phyloP scores from a whole-genome alignment of 768 basidiomycete genomes.

The Mycena epipterygia region DNA sequence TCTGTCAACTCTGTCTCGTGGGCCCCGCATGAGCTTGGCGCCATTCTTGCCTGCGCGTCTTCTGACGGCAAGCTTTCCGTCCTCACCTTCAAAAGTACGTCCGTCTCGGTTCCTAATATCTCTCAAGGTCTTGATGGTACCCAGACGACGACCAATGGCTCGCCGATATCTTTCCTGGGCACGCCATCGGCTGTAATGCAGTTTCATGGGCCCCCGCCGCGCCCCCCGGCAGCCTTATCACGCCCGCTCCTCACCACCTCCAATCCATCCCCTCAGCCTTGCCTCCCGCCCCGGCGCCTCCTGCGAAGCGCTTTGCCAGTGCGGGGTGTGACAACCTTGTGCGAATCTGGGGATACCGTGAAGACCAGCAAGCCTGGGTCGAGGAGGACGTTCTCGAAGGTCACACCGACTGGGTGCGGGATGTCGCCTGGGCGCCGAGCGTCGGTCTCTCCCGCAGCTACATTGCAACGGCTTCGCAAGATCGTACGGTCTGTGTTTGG shows the following conservation, averaged over 20 bases:
- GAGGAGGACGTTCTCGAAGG: constrained; percentile 93
- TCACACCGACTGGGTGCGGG: constrained; percentile 97
- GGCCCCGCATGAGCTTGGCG: constrained; percentile 99
- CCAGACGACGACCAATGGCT: constrained; percentile 97
- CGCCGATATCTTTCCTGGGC: constrained; percentile 94
- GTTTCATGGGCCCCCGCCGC: constrained; percentile 98
- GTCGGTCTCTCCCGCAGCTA: constrained; percentile 95
- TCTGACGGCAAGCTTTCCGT: constrained; percentile 98
- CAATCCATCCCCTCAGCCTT: constrained; percentile 62
- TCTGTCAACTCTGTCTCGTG: constrained; percentile 98
- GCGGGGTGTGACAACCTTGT: constrained; percentile 98
- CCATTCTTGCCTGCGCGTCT: constrained; percentile 96
- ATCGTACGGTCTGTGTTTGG: constrained; percentile 93
- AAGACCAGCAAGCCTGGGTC: constrained; percentile 89
- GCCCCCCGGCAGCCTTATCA: constrained; percentile 87
- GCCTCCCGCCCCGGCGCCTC: constrained; percentile 55
- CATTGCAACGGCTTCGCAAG: constrained; percentile 96
- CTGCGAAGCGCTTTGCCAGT: constrained; percentile 93
- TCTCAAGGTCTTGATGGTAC: background rate
- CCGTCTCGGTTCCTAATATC: background rate
- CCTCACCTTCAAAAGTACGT: constrained; percentile 93
- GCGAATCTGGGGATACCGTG: constrained; percentile 92
- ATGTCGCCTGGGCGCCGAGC: constrained; percentile 99
- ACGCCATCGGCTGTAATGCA: constrained; percentile 96
- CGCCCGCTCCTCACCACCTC: constrained; percentile 63